Conservation (phyloP, 176 grass and related monocot genomes). For the Rhynchospora pubera region DNA sequence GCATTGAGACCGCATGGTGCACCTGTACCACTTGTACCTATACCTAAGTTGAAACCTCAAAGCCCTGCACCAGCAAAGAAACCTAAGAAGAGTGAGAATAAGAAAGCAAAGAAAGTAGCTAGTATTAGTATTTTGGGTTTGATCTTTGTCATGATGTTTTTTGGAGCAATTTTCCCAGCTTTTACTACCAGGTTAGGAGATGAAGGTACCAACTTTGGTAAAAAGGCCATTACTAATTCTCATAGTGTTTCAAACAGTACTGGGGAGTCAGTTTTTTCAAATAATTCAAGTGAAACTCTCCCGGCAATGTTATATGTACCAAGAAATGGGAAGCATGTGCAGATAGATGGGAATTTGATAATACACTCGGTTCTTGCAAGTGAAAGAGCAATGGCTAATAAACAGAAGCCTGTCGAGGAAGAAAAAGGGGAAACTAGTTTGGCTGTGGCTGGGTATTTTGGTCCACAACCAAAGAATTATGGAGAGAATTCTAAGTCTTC, state of each 20-base stretch:
- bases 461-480: constrained; percentile 34
- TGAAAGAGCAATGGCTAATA: constrained; percentile 67
- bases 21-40: constrained; percentile 73
- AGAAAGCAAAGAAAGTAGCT: constrained; percentile 84
- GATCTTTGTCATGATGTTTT: constrained; percentile 43
- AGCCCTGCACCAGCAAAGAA: constrained; percentile 29
- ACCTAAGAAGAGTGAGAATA: constrained; percentile 46
- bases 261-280: constrained; percentile 22
- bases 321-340: constrained; percentile 98
- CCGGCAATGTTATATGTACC: constrained; percentile 93
- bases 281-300: constrained; percentile 67
- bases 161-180: constrained; percentile 47
- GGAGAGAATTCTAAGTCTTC: constrained; percentile 37
- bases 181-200: constrained; percentile 47
- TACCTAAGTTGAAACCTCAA: constrained; percentile 71
- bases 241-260: constrained; percentile 27
- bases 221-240: constrained; percentile 28
- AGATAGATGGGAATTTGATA: constrained; percentile 97
- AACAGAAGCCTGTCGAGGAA: constrained; percentile 36
- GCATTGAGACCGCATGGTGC: constrained; percentile 63
- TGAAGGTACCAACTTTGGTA: constrained; percentile 9
- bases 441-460: constrained; percentile 48
- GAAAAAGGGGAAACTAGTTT: constrained; percentile 42
- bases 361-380: constrained; percentile 94
- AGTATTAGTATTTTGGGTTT: constrained; percentile 83